A percentile compares a stretch with the other conserved stretches of the same genome.
Evolutionary conservation across 169 alveolate species (phyloP).

Genomic region (Plasmodium coatneyi): DNA sequence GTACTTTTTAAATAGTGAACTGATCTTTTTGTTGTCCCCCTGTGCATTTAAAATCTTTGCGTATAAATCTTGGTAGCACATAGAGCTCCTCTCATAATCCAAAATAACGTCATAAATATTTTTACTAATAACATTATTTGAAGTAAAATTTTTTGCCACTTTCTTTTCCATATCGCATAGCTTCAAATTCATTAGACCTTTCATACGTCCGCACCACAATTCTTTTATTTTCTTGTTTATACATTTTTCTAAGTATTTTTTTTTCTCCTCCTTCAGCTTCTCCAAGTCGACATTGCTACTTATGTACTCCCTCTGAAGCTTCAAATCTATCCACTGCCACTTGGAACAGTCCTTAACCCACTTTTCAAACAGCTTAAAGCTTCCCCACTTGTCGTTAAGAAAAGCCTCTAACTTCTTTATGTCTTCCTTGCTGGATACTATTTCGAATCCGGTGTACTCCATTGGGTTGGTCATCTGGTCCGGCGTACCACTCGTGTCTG

Average conservation of each 20-base stretch:
- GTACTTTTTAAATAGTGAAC: constrained; percentile 13
- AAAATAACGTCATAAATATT: constrained; percentile 38
- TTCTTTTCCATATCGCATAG: constrained; percentile 49
- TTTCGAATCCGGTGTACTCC: constrained; percentile 45
- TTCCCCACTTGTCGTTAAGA: constrained; percentile 67
- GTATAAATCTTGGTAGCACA: constrained; percentile 57
- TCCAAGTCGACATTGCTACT: constrained; percentile 41
- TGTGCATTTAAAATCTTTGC: neutral
- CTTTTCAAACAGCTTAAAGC: constrained; percentile 59
- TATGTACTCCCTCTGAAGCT: constrained; percentile 59
- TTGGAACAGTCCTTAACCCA: constrained; percentile 63
- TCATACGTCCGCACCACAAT: constrained; percentile 74
- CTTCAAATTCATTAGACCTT: constrained; percentile 56
- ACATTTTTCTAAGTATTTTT: constrained; percentile 57
- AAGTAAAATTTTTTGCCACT: constrained; percentile 16
- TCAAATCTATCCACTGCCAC: constrained; percentile 75
- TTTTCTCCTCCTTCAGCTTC: constrained; percentile 60
- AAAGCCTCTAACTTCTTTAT: constrained; percentile 32
- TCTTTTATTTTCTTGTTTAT: constrained; percentile 64
- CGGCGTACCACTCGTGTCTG: neutral
- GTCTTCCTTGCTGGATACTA: constrained; percentile 49
- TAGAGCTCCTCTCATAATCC: constrained; percentile 53
- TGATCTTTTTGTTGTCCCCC: constrained; percentile 10
- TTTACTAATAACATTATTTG: constrained; percentile 23
- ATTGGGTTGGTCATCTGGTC: neutral